Percentiles rank a stretch among this genome's conserved stretches.
phyloP scores from a whole-genome alignment of 2,329 filamentous ascomycete species.

The Daldinia sp. region DNA sequence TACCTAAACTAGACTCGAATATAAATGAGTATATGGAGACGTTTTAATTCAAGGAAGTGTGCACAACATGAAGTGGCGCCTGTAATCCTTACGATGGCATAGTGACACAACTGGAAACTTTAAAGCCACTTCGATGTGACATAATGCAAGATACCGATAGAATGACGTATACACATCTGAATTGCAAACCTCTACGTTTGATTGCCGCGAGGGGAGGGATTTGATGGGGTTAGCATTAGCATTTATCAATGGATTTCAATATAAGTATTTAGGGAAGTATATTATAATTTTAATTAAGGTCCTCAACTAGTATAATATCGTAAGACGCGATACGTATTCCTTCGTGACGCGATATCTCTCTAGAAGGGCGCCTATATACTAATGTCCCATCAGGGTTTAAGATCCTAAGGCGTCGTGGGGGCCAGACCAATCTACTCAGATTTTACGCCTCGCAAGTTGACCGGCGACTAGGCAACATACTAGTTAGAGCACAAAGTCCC shows the following conservation, averaged over 20 bases:
- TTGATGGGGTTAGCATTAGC: too few species aligned
- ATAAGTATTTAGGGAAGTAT: too few species aligned
- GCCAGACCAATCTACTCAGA: background rate
- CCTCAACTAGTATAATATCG: too few species aligned
- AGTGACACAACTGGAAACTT: background rate
- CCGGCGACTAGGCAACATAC: background rate
- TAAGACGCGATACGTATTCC: too few species aligned
- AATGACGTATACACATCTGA: background rate
- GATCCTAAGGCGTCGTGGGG: background rate
- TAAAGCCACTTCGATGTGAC: background rate
- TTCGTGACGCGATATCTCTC: too few species aligned
- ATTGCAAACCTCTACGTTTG: background rate
- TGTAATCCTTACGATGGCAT: background rate
- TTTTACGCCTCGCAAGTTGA: background rate
- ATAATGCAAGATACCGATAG: background rate
- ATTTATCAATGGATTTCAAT: too few species aligned
- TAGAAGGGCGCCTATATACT: too few species aligned
- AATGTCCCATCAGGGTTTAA: too few species aligned
- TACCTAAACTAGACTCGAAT: background rate
- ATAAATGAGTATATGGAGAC: background rate
- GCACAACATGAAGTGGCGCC: background rate
- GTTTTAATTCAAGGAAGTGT: background rate
- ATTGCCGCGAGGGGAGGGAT: background rate
- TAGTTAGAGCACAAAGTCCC: background rate
- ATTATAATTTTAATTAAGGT: background rate